Base-by-base conservation (phyloP, 768 basidiomycete species). In the Cystoderma amianthinum region DNA sequence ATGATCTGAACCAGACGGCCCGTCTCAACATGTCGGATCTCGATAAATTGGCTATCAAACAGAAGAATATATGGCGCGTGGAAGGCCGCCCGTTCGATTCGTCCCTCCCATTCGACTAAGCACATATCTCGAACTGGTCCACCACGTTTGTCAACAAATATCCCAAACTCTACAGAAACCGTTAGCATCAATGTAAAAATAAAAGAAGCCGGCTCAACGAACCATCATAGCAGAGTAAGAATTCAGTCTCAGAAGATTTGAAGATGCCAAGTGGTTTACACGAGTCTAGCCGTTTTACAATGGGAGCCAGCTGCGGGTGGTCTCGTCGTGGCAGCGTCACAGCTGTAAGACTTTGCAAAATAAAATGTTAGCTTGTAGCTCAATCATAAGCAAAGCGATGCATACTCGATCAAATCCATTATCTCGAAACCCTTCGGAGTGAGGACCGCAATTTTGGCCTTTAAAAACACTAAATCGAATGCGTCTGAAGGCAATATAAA, bases 341-440 rank as follows among this genome's bases (percentile, higher is more conserved):
- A 56, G n/a, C n/a, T n/a, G n/a, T n/a, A n/a, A n/a, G n/a, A n/a
- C 86, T 89, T 60, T 84, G 84, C 57, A 84, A 80, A 56, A 85
- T 91, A 51, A 23, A 33, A 24, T 12, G 24, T 4, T 2, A 11
- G 37, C 42, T 41, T 48, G 18, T 15, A 35, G n/a, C 44, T 25
- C 25, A 9, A 10, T 9, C 20, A 2, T 7, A 40, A 4, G 17
- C 20, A 33, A 34, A n/a, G 12, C 7, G 19, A 21, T 30, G 63
- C 87, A 32, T 62, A 95, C 88, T 94, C 86, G 12, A 79, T 78
- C 19, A 99, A 71, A 55, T 96, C 88, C 91, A 99, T 95, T 53
- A 98, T 96, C 64, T 96, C 92, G 52, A 99, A 97, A 12, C 93
- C 94, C 52, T 88, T 92, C 1, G 85, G 79, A 50, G 92, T 92